phyloP scores from a whole-genome alignment of 2,329 filamentous ascomycete species.

The Cladophialophora chaetospira region DNA sequence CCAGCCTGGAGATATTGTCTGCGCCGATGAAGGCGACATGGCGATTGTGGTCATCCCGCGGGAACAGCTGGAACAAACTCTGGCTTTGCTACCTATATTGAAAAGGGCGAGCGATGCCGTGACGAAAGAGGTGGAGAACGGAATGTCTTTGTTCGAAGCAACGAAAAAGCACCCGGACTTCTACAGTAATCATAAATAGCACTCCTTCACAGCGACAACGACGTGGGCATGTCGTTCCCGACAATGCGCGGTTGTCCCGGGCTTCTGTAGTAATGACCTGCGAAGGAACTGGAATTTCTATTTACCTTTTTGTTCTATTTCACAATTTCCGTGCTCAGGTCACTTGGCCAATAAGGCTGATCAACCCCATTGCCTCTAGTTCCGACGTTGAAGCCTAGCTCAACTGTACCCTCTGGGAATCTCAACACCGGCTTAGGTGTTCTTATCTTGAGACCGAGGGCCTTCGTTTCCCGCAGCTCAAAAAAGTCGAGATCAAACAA shows the following conservation, averaged over 20 bases:
- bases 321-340: constrained; percentile 31
- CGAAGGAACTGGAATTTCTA: too few relatives aligned
- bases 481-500: constrained; percentile 53
- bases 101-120: not conserved
- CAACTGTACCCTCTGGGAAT: constrained; percentile 41
- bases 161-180: not conserved
- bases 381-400: constrained; percentile 51
- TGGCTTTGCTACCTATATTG: not conserved
- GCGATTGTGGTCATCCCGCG: constrained; percentile 6
- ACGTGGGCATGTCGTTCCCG: too few relatives aligned
- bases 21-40: constrained; percentile 4
- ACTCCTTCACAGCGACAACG: too few relatives aligned
- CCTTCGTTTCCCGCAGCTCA: constrained; percentile 39
- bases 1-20: constrained; percentile 7
- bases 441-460: constrained; percentile 41
- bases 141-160: not conserved
- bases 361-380: constrained; percentile 55
- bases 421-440: constrained; percentile 48
- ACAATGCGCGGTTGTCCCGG: too few relatives aligned
- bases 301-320: too few relatives aligned
- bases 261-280: too few relatives aligned
- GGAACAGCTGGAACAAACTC: not conserved
- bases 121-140: not conserved
- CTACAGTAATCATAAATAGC: too few relatives aligned
- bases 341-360: constrained; percentile 49